These are phyloP conservation scores for Mortierella sp. DNA, from an alignment of 371 early-diverging fungal genomes.

Conservation along the genomic window DNA sequence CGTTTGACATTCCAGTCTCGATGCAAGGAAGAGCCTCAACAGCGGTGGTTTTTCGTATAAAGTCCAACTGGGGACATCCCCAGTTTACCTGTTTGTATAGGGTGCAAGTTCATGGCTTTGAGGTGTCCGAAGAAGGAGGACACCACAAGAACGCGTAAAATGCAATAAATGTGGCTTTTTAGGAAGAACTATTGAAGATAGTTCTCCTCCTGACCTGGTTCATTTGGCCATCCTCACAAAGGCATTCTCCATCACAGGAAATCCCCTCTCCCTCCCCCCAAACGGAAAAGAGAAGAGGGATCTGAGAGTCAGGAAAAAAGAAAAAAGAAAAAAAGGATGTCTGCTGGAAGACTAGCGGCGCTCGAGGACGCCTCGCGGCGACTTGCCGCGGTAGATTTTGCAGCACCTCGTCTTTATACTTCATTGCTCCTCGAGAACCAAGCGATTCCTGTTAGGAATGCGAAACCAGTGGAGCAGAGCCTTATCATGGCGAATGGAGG, in stretches of 20 bases:
- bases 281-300: no score
- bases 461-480: conserved; percentile 36
- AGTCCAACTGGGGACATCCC: conserved; percentile 79
- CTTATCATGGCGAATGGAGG: conserved; percentile 21
- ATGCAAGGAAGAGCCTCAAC: conserved; percentile 35
- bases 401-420: conserved; percentile 42
- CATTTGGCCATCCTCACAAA: no score
- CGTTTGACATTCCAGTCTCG: conserved; percentile 48
- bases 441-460: conserved; percentile 36
- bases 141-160: no score
- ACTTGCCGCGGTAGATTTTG: conserved; percentile 25
- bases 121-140: conserved; percentile 5
- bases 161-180: no score
- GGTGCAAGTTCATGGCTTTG: conserved; percentile 75
- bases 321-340: no score
- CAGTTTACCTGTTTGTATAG: conserved; percentile 84
- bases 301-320: no score
- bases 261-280: no score
- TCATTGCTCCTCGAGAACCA: conserved; percentile 43
- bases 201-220: no score
- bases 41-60: conserved; percentile 57
- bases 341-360: background rate
- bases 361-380: conserved; percentile 37
- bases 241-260: no score
- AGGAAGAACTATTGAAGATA: no score